phyloP scores from a whole-genome alignment of 1,139 yeast genomes.

The Kodamaea sp. region DNA sequence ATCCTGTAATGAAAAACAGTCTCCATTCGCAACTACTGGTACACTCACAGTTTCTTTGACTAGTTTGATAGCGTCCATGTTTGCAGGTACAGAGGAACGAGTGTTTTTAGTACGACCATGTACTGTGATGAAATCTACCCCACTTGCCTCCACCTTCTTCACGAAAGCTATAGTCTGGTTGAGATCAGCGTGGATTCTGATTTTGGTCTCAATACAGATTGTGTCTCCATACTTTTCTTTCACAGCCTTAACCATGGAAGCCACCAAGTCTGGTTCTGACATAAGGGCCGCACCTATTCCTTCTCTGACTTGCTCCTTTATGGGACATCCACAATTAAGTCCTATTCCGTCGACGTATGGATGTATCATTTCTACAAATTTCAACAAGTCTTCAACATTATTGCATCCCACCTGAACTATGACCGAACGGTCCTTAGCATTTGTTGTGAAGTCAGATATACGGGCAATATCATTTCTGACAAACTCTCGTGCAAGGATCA shows the following conservation, averaged over 20 bases:
- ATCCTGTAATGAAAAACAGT: constrained; percentile 72
- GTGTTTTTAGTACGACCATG: constrained; percentile 91
- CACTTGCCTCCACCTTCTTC: constrained; percentile 72
- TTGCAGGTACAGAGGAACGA: constrained; percentile 79
- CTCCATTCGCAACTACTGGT: constrained; percentile 96
- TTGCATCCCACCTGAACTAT: constrained; percentile 92
- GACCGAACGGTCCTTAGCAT: constrained; percentile 63
- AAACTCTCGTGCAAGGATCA: constrained; percentile 94
- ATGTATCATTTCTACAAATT: constrained; percentile 85
- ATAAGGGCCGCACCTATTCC: constrained; percentile 97
- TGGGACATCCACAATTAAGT: constrained; percentile 96
- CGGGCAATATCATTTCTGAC: constrained; percentile 84
- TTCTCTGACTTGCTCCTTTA: constrained; percentile 89
- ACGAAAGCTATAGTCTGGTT: constrained; percentile 75
- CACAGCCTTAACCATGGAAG: constrained; percentile 81
- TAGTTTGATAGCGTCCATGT: constrained; percentile 75
- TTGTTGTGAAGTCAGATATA: constrained; percentile 81
- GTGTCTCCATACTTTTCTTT: constrained; percentile 68
- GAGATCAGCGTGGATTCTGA: constrained; percentile 78
- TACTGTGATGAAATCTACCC: constrained; percentile 91
- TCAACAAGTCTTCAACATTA: constrained; percentile 76
- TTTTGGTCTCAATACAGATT: constrained; percentile 84
- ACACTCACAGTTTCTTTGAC: constrained; percentile 62
- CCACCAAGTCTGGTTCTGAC: constrained; percentile 78
- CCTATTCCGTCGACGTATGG: constrained; percentile 95